These are phyloP conservation scores for Geotrichum macrosporum DNA, from an alignment of 1,139 yeast species.

Conservation along the genomic window DNA sequence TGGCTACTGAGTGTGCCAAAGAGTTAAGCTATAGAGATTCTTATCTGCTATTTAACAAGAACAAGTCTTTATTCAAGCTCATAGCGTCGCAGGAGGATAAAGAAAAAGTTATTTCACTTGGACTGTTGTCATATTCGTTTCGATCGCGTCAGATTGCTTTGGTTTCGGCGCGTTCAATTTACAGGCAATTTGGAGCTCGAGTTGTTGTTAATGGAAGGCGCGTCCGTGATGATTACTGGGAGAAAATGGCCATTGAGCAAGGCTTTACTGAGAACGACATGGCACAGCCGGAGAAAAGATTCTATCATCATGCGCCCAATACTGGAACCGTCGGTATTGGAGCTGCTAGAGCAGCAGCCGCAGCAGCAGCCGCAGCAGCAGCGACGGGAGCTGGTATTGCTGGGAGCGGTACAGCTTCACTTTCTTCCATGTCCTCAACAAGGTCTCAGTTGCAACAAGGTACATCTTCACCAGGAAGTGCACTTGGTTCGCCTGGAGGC, in stretches of 20 bases:
- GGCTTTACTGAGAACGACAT: conserved; percentile 50
- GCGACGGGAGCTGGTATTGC: conserved; percentile 15
- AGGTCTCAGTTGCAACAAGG: conserved; percentile 10
- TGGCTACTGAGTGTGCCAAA: conserved; percentile 68
- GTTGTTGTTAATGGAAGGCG: conserved; percentile 59
- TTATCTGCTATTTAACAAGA: conserved; percentile 59
- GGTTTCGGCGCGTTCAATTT: conserved; percentile 60
- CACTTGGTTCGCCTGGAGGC: conserved; percentile 1
- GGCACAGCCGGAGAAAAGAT: conserved; percentile 37
- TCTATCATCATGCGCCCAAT: conserved; percentile 26
- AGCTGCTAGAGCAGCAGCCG: conserved; percentile 19
- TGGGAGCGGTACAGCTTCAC: neutral
- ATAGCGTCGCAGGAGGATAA: conserved; percentile 58
- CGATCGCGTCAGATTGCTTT: conserved; percentile 64
- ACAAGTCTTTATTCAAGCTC: conserved; percentile 52
- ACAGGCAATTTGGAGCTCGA: conserved; percentile 67
- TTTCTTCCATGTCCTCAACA: neutral
- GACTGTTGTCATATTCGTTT: conserved; percentile 58
- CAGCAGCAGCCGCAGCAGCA: conserved; percentile 19
- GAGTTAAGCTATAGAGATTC: conserved; percentile 62
- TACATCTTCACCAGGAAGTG: conserved; percentile 7
- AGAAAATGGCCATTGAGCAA: conserved; percentile 54
- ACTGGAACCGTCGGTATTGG: conserved; percentile 20
- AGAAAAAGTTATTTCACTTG: conserved; percentile 51
- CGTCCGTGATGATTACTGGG: conserved; percentile 78